Conservation (phyloP, 768 basidiomycete genomes). For the Tylopilus felleus region DNA sequence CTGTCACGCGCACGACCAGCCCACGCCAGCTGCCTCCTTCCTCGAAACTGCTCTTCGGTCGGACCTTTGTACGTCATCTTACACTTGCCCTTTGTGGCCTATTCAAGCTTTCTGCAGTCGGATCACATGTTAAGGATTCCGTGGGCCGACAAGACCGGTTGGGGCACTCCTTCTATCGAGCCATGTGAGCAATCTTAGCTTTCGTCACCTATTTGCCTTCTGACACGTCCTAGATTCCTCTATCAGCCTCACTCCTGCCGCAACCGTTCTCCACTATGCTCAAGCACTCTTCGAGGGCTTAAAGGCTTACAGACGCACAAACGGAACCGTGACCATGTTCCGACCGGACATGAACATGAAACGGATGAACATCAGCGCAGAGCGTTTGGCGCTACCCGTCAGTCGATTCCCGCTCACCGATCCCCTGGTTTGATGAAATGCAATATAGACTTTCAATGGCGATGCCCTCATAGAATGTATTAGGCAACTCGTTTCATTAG, state of each 20-base stretch:
- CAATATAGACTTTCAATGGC: slow-evolving; percentile 67
- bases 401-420: slow-evolving; percentile 19
- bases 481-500: slow-evolving; percentile 79
- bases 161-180: slow-evolving; percentile 77
- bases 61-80: slow-evolving; percentile 62
- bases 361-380: slow-evolving; percentile 85
- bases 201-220: not conserved
- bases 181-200: slow-evolving; percentile 57
- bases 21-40: slow-evolving; percentile 65
- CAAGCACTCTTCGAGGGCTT: slow-evolving; percentile 90
- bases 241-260: slow-evolving; percentile 30
- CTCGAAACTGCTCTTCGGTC: slow-evolving; percentile 75
- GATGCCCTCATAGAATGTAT: slow-evolving; percentile 73
- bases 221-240: slow-evolving; percentile 20
- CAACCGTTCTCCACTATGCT: slow-evolving; percentile 89
- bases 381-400: slow-evolving; percentile 74
- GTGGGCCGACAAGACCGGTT: slow-evolving; percentile 71
- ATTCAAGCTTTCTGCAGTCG: slow-evolving; percentile 42
- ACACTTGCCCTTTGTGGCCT: slow-evolving; percentile 5
- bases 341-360: slow-evolving; percentile 98
- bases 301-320: slow-evolving; percentile 82
- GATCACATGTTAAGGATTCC: slow-evolving; percentile 84
- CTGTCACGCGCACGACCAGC: slow-evolving; percentile 43
- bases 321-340: slow-evolving; percentile 79
- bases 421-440: slow-evolving; percentile 3